phyloP scores from a whole-genome alignment of 306 rosid species.

The Prunus salicina region DNA sequence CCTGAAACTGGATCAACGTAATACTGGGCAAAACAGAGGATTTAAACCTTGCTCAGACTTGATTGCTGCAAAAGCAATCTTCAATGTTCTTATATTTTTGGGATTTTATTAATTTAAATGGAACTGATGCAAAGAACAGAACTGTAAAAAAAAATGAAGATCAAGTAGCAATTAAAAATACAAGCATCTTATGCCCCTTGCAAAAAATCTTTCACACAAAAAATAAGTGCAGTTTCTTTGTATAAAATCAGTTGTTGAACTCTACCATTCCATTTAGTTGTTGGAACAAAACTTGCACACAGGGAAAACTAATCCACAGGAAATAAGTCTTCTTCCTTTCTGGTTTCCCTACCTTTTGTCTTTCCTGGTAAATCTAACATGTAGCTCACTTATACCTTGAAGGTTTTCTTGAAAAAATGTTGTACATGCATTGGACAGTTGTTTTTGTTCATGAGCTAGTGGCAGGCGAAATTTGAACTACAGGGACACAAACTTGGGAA shows the following conservation, averaged over 20 bases:
- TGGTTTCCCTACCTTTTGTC: neutral
- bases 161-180: neutral
- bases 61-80: neutral
- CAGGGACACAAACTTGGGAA: neutral
- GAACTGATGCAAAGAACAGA: neutral
- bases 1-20: constrained; percentile 45
- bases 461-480: neutral
- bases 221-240: neutral
- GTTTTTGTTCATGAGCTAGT: neutral
- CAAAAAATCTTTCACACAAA: neutral
- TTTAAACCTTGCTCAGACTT: constrained; percentile 4
- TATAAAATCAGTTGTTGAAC: neutral
- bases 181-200: neutral
- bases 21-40: constrained; percentile 41
- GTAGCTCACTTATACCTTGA: neutral
- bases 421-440: neutral
- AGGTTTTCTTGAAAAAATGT: neutral
- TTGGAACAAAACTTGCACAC: neutral
- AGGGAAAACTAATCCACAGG: neutral
- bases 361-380: neutral
- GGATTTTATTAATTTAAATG: neutral
- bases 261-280: neutral
- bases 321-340: neutral
- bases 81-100: neutral
- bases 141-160: neutral